A percentile compares a stretch with the other conserved stretches of the same genome.
These are phyloP conservation scores for Paracamarosporium sp. DNA, from an alignment of 2,329 filamentous ascomycete genomes.

Conservation along the genomic window DNA sequence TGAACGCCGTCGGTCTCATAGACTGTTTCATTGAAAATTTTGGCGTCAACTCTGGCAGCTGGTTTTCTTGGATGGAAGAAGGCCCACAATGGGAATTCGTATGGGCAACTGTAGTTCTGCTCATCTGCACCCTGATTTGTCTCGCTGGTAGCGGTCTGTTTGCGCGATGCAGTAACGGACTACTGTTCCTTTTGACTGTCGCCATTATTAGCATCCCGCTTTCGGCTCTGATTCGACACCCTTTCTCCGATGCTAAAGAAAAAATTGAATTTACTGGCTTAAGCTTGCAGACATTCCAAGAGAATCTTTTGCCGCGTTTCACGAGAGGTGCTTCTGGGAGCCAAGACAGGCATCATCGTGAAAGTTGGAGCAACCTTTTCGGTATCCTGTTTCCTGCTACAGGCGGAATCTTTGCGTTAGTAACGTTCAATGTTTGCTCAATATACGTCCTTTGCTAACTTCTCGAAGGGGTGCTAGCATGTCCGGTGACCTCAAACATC, in stretches of 20 bases:
- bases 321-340: slow-evolving; percentile 68
- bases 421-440: slow-evolving; percentile 13
- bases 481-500: slow-evolving; percentile 84
- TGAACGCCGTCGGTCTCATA: slow-evolving; percentile 86
- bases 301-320: slow-evolving; percentile 75
- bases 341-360: slow-evolving; percentile 66
- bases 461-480: slow-evolving; percentile 76
- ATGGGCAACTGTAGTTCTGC: slow-evolving; percentile 73
- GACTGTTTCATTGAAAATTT: slow-evolving; percentile 82
- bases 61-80: slow-evolving; percentile 68
- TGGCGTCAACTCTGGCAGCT: slow-evolving; percentile 63
- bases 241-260: slow-evolving; percentile 68
- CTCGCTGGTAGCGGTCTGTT: slow-evolving; percentile 82
- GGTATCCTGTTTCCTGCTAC: slow-evolving; percentile 83
- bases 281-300: slow-evolving; percentile 71
- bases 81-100: slow-evolving; percentile 80
- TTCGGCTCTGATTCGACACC: slow-evolving; percentile 71
- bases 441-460: slow-evolving; percentile 28
- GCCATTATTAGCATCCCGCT: slow-evolving; percentile 83
- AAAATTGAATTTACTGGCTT: slow-evolving; percentile 80
- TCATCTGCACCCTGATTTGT: slow-evolving; percentile 76
- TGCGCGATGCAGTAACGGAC: slow-evolving; percentile 77
- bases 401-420: slow-evolving; percentile 64
- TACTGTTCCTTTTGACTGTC: slow-evolving; percentile 73
- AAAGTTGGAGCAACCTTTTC: slow-evolving; percentile 82